Evolutionary conservation across 75 land plant genomes (phyloP).

Genomic region (Gnetum montanum): DNA sequence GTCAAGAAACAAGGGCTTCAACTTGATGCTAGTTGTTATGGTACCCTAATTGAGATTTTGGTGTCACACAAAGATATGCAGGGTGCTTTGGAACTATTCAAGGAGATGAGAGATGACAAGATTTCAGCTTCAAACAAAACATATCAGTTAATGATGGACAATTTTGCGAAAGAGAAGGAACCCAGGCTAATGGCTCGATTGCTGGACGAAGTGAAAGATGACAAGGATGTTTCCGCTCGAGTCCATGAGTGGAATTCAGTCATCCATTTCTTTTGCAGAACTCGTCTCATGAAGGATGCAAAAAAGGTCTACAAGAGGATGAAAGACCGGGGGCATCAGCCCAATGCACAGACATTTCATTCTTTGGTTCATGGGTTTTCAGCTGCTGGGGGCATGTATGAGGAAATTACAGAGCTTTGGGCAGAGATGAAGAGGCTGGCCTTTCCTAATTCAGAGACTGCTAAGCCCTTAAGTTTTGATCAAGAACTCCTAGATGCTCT

Average conservation of each 20-base stretch:
- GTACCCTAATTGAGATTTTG: constrained; percentile 26
- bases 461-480: constrained; percentile 37
- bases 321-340: constrained; percentile 41
- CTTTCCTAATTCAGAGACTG: constrained; percentile 1
- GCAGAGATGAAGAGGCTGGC: constrained; percentile 47
- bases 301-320: constrained; percentile 57
- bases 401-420: constrained; percentile 62
- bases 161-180: constrained; percentile 27
- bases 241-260: constrained; percentile 66
- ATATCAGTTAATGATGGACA: constrained; percentile 13
- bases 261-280: constrained; percentile 64
- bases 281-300: constrained; percentile 62
- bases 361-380: constrained; percentile 61
- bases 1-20: constrained; percentile 55
- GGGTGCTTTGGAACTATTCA: constrained; percentile 47
- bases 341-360: constrained; percentile 68
- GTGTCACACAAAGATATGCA: constrained; percentile 29
- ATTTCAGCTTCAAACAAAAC: constrained; percentile 9
- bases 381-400: constrained; percentile 47
- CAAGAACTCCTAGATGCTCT: constrained; percentile 59
- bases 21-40: constrained; percentile 59
- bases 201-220: constrained; percentile 47
- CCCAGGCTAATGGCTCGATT: constrained; percentile 38
- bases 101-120: constrained; percentile 59
- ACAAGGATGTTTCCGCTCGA: constrained; percentile 24